Conservation (phyloP, 2,329 filamentous ascomycete genomes). For the Sclerotinia trifoliorum region DNA sequence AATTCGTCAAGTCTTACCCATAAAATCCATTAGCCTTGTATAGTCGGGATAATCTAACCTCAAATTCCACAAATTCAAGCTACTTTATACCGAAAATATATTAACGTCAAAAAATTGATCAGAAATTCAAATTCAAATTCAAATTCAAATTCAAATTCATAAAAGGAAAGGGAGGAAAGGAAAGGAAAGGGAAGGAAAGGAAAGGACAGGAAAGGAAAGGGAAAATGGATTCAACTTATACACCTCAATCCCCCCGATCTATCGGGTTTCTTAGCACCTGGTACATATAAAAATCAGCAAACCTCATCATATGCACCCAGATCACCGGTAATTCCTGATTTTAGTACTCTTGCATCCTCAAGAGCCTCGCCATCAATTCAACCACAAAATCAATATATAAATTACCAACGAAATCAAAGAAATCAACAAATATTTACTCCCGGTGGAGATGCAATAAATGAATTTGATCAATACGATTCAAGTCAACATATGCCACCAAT, state of each 20-base stretch:
- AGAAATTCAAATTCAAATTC: too few relatives aligned
- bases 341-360: conserved; percentile 30
- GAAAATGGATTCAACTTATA: conserved; percentile 38
- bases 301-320: conserved; percentile 34
- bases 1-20: background rate
- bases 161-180: too few relatives aligned
- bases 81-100: conserved; percentile 9
- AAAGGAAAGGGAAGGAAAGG: too few relatives aligned
- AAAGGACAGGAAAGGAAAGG: conserved; percentile 21
- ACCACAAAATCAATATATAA: conserved; percentile 25
- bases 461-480: conserved; percentile 26
- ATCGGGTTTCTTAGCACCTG: conserved; percentile 36
- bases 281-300: conserved; percentile 30
- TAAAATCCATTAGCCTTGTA: conserved; percentile 34
- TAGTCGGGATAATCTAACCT: conserved; percentile 22
- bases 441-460: conserved; percentile 11
- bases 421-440: conserved; percentile 19
- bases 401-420: conserved; percentile 35
- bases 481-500: conserved; percentile 37
- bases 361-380: conserved; percentile 13
- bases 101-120: conserved; percentile 16
- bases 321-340: conserved; percentile 33
- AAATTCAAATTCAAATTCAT: too few relatives aligned
- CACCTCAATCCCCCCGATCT: conserved; percentile 41
- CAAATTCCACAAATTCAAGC: background rate